Evolutionary conservation across 2,329 filamentous ascomycete genomes (phyloP).

Genomic region (Hypoxylon sp.): DNA sequence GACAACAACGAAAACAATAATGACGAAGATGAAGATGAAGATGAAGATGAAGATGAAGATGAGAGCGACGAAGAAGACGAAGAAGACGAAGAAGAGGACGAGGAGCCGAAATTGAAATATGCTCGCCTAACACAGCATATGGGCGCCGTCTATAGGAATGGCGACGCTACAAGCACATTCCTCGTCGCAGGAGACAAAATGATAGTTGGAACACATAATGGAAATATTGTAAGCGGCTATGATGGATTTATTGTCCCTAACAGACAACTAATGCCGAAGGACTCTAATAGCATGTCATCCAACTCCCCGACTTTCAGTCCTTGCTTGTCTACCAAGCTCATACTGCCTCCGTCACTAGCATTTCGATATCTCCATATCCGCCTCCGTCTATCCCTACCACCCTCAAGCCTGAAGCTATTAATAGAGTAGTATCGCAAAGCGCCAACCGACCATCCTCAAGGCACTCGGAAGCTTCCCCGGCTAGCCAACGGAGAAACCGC

Average conservation of each 20-base stretch:
- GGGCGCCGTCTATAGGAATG: constrained; percentile 88
- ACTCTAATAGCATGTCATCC: constrained; percentile 74
- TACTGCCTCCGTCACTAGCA: constrained; percentile 87
- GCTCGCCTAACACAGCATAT: constrained; percentile 86
- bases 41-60: constrained; percentile 67
- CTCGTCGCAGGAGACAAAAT: constrained; percentile 96
- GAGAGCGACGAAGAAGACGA: constrained; percentile 67
- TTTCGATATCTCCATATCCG: constrained; percentile 91
- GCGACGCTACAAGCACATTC: constrained; percentile 93
- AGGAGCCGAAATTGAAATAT: constrained; percentile 96
- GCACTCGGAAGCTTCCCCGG: constrained; percentile 62
- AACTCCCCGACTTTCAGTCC: constrained; percentile 84
- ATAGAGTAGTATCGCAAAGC: constrained; percentile 56
- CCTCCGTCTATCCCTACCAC: constrained; percentile 70
- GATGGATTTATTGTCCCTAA: constrained; percentile 32
- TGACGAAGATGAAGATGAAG: constrained; percentile 63
- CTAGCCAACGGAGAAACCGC: constrained; percentile 52
- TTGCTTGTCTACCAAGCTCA: constrained; percentile 93
- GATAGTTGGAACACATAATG: constrained; percentile 96
- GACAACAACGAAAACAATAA: constrained; percentile 61
- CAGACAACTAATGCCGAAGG: constrained; percentile 11
- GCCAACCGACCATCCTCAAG: constrained; percentile 56
- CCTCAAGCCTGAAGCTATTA: constrained; percentile 59
- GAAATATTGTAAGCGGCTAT: constrained; percentile 82
- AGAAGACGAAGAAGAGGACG: constrained; percentile 82